Evolutionary conservation across 768 basidiomycete genomes (phyloP), one percentile per base, ranked within the genome.

Genomic region (Cantharellus anzutake): DNA sequence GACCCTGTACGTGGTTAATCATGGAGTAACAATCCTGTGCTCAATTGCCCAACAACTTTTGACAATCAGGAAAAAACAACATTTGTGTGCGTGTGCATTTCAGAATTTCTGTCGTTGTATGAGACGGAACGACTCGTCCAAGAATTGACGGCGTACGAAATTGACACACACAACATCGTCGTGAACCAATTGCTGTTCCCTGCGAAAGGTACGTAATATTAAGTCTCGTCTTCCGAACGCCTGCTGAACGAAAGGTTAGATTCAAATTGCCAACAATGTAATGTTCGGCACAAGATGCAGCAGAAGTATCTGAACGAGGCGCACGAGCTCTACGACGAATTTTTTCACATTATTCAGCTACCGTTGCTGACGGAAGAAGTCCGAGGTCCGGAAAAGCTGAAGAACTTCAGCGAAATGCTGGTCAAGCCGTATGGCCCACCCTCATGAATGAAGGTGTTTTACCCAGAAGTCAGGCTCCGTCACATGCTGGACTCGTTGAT

Each of bases 81-180:
- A 16, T 99, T 99, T 67, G 86, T 99, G 66, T 97, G 96, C 67
- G 94, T 98, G 58, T 91, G 91, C 76, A 97, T 98, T 68, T 96
- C 94, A 58, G 94, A 98, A 71, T 98, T 99, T 78, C 73, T 98
- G 65, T 96, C 92, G 11, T 74, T 99, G 37, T 99, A 99, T 70
- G 96, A 99, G 75, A 99, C 96, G 37, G 96, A 99, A 71, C 86
- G 96, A 38, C 78, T 99, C 35, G 89, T 99, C 39, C 96, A 99
- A 71, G 93, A 97, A 70, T 74, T 96, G 51, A 89, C 86, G n/a
- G 75, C 81, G 51, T 90, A 90, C 68, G 90, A 91, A 69, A 97
- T 97, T 68, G 93, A 98, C 70, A 96, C 92, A 56, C 96, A 99
- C 71, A 93, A 94, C 69, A 98, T 99, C 67, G 90, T 98, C 60